Evolutionary conservation across 768 basidiomycete species (phyloP).

Genomic region (Kwoniella sp.): DNA sequence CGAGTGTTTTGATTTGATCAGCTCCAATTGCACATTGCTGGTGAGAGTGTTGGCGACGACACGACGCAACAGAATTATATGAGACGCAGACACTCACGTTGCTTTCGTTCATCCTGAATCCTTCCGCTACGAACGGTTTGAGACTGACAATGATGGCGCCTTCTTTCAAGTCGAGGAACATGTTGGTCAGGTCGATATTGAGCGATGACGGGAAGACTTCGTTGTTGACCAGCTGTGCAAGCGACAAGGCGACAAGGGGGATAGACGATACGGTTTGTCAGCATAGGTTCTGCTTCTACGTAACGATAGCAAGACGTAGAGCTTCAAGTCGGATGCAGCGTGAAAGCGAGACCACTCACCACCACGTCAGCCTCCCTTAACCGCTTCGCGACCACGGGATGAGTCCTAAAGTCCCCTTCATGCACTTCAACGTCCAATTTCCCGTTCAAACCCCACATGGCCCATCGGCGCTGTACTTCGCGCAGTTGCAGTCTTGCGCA

Average conservation of each 20-base stretch:
- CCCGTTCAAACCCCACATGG: slow-evolving; percentile 85
- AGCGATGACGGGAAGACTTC: slow-evolving; percentile 60
- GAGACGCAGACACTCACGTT: slow-evolving; percentile 63
- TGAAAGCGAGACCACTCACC: slow-evolving; percentile 58
- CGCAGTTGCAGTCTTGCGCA: slow-evolving; percentile 75
- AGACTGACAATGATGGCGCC: slow-evolving; percentile 87
- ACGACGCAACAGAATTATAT: no score
- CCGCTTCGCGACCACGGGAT: slow-evolving; percentile 68
- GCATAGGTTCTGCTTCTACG: not conserved
- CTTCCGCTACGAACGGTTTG: slow-evolving; percentile 72
- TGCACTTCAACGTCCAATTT: slow-evolving; percentile 73
- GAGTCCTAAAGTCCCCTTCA: slow-evolving; percentile 81
- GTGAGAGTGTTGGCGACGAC: not conserved
- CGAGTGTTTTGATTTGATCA: no score
- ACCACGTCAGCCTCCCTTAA: slow-evolving; percentile 85
- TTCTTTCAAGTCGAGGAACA: slow-evolving; percentile 92
- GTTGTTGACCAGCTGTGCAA: slow-evolving; percentile 56
- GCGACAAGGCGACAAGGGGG: slow-evolving; percentile 2
- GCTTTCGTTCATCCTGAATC: slow-evolving; percentile 78
- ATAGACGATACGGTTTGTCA: slow-evolving; percentile 7
- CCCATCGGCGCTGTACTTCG: slow-evolving; percentile 74
- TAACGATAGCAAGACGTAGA: not conserved
- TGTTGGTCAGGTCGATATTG: slow-evolving; percentile 80
- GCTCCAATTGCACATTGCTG: not conserved
- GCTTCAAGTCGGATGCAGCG: not conserved